These are phyloP conservation scores for Bolboschoenoplectus hybrid DNA, from an alignment of 202 grass and related monocot genomes.

Conservation along the genomic window DNA sequence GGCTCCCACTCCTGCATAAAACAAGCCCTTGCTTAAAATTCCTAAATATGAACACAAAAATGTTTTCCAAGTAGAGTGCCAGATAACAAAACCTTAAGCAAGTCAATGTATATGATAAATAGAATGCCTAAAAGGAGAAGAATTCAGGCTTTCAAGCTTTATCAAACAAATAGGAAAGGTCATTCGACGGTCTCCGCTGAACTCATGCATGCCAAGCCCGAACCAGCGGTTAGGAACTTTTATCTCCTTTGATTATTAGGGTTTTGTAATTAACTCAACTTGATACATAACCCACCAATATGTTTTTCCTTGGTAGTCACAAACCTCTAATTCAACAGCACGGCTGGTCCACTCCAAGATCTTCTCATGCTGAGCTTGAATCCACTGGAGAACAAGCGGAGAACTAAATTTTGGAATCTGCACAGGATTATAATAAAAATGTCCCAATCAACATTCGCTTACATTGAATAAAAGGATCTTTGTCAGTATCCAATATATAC, in stretches of 20 bases:
- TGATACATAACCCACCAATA: background rate
- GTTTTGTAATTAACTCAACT: background rate
- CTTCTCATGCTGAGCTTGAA: conserved; percentile 84
- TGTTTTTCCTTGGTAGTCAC: conserved; percentile 39
- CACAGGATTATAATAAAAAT: conserved; percentile 33
- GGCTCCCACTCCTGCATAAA: conserved; percentile 69
- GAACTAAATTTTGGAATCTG: conserved; percentile 70
- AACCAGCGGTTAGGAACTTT: background rate
- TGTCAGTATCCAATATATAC: conserved; percentile 46
- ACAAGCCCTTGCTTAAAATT: conserved; percentile 26
- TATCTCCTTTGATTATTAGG: background rate
- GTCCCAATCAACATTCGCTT: conserved; percentile 5
- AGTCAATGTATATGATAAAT: background rate
- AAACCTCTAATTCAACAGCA: conserved; percentile 81
- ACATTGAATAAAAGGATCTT: conserved; percentile 3
- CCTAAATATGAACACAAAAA: conserved; percentile 3
- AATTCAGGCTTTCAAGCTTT: conserved; percentile 17
- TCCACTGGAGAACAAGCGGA: conserved; percentile 85
- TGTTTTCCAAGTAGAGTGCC: background rate
- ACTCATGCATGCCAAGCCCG: background rate
- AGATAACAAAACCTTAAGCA: background rate
- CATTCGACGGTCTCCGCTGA: background rate
- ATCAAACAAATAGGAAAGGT: conserved; percentile 11
- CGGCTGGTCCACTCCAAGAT: conserved; percentile 91
- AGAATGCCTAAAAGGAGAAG: background rate